Evolutionary conservation across 23 red algal genomes (phyloP).

Genomic region (Rhodosorus marinus): DNA sequence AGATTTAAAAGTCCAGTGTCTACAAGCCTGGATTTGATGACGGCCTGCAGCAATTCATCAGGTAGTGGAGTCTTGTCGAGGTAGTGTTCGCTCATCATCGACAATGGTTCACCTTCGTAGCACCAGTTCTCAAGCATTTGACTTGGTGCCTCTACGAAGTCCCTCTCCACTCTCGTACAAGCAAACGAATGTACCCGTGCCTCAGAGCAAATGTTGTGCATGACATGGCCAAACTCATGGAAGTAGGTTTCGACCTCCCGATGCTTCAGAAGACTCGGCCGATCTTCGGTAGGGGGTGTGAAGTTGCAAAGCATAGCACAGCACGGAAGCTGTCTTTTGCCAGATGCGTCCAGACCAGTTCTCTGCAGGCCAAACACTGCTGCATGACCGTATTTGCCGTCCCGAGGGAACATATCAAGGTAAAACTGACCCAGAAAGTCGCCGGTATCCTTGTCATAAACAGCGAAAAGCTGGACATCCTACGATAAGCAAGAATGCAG

Average conservation of each 20-base stretch:
- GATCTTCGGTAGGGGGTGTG: not conserved
- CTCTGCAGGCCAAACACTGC: slow-evolving; percentile 60
- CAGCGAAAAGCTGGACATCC: no score
- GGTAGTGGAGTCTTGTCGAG: no score
- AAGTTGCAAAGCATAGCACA: slow-evolving; percentile 76
- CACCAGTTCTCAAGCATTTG: slow-evolving; percentile 79
- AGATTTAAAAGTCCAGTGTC: no score
- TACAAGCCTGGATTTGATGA: no score
- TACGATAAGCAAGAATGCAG: no score
- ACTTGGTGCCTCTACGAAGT: slow-evolving; percentile 79
- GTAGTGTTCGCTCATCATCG: no score
- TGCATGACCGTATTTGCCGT: slow-evolving; percentile 54
- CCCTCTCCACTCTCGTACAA: slow-evolving; percentile 62
- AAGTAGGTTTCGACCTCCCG: slow-evolving; percentile 54
- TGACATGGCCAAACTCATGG: slow-evolving; percentile 78
- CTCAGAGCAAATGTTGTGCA: slow-evolving; percentile 60
- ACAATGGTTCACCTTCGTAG: no score
- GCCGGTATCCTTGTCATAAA: slow-evolving; percentile 15
- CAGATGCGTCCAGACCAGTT: slow-evolving; percentile 9
- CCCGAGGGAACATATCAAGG: slow-evolving; percentile 57
- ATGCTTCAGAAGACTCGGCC: slow-evolving; percentile 14
- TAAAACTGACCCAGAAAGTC: slow-evolving; percentile 45
- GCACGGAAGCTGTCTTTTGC: slow-evolving; percentile 60
- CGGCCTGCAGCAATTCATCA: no score
- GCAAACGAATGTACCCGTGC: slow-evolving; percentile 66